Conservation (phyloP, 2,329 filamentous ascomycete genomes). For the Rutstroemia sp. region DNA sequence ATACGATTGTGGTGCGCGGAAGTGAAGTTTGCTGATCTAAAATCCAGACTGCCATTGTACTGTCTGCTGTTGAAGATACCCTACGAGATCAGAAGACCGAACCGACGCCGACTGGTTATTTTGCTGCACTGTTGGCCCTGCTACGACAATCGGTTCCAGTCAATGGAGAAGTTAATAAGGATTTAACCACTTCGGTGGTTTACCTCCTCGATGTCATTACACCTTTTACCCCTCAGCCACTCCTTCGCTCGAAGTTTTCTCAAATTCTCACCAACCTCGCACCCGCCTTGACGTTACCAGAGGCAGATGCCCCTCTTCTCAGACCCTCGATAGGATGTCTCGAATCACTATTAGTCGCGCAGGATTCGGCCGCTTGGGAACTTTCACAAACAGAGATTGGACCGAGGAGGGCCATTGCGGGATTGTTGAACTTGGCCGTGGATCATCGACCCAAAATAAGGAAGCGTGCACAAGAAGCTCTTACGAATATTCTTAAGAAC, state of each 20-base stretch:
- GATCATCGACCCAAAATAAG: conserved; percentile 89
- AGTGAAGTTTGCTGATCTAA: conserved; percentile 7
- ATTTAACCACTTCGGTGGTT: conserved; percentile 77
- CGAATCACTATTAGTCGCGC: conserved; percentile 82
- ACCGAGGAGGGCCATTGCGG: conserved; percentile 79
- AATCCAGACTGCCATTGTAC: conserved; percentile 69
- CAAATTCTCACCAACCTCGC: conserved; percentile 84
- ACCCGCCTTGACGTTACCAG: conserved; percentile 69
- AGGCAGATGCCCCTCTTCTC: conserved; percentile 81
- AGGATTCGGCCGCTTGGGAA: conserved; percentile 84
- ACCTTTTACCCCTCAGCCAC: conserved; percentile 72
- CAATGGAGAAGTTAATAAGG: conserved; percentile 65
- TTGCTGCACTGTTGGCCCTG: conserved; percentile 86
- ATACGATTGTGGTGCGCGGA: background rate
- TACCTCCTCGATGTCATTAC: conserved; percentile 94
- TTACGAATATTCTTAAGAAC: conserved; percentile 74
- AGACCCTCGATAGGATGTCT: conserved; percentile 86
- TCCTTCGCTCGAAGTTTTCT: conserved; percentile 90
- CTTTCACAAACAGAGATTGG: conserved; percentile 76
- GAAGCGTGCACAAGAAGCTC: conserved; percentile 84
- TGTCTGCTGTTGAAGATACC: conserved; percentile 88
- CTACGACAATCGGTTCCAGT: conserved; percentile 67
- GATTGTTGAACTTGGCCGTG: conserved; percentile 74
- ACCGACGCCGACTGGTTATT: conserved; percentile 83
- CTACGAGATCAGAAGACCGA: conserved; percentile 81